Evolutionary conservation across 2,329 filamentous ascomycete species (phyloP), one percentile per base, ranked within the genome.

Genomic region (Cadophora malorum): DNA sequence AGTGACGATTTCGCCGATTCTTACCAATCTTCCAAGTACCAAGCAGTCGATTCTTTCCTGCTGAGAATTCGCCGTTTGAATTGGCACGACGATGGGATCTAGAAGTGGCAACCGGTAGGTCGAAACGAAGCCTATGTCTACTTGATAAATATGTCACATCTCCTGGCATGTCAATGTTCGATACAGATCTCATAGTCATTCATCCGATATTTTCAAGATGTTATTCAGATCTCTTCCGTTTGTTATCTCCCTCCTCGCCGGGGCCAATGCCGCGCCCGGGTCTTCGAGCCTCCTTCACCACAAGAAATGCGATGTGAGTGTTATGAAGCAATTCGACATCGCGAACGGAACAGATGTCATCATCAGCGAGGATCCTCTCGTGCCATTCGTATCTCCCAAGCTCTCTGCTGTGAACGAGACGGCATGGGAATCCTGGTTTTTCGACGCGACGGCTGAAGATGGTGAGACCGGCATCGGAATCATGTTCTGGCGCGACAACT

Each of bases 351-450:
- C 55, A 38, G 33, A 5, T 3, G 21, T 58, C 14, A 16, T n/a
- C 14, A 58, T 58, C 3, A 16, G 55, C n/a, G 55, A 35, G 7
- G 55, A 58, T 23, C 55, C 55, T n/a, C 14, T 58, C 6, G n/a
- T 58, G 6, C 55, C 55, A 9, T 58, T 58, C 31, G n/a, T 16
- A 10, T 58, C 55, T 38, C 31, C 31, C 4, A 58, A 58, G 19
- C 28, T 58, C 28, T 58, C 55, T 58, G 55, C 31, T 23, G 55
- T 58, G 12, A 58, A 58, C 16, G 6, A 58, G 8, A 58, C 55
- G 1, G 55, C 55, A 3, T 58, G 55, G 55, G 55, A 58, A 16
- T 58, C n/a, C 55, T 58, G 55, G 55, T 58, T 58, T 25, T 58
- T 58, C 31, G 55, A 58, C 55, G n/a, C 55, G 1, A 58, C 55